Base-by-base conservation (phyloP, 2,329 filamentous ascomycete species). In the Cercospora nicotianae region DNA sequence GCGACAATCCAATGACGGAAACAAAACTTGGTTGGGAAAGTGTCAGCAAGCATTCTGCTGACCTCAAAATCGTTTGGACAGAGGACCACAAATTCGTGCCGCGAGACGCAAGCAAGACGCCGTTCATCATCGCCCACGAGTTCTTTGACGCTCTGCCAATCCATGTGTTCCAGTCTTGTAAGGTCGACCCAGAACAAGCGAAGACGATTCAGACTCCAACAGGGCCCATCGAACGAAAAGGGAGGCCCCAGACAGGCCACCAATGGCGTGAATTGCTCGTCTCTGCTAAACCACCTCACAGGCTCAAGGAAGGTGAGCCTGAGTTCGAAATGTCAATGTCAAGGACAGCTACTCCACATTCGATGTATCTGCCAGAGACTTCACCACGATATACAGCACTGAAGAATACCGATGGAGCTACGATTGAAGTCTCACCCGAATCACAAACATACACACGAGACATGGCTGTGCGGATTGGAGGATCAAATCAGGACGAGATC, bases 131-230 rank as follows among this genome's bases (percentile, higher is more conserved):
- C 60, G 95, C 95, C 4, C 95, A 99, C 79, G 95, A 99, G 78
- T 98, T 99, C 84, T 99, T 99, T 81, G 95, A 99, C 74, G 95
- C 95, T 2, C 89, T 99, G 0, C 95, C 95, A 36, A 97, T 99
- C 73, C 94, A 99, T 79, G 90, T 92, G 69, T 99, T 99, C 78
- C 91, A 98, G 79, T 90, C 92, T 13, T 85, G 94, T 61, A 77
- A 70, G 70, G 70, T 76, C 18, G 72, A 71, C 65, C 78, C 65
- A 7, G 67, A 71, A 12, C 76, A 63, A 80, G 61, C 66, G 13
- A 77, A 84, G 42, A 76, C 80, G 5, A 78, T 80, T 72, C 75
- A 84, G n/a, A 82, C 82, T 42, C 83, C 84, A 60, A 81, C 80
- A 74, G 82, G 81, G 9, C 80, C 83, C 2, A 85, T 83, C 28